Base-by-base conservation (phyloP, 139 green algal genomes). In the Chlamydomonas asymmetrica region DNA sequence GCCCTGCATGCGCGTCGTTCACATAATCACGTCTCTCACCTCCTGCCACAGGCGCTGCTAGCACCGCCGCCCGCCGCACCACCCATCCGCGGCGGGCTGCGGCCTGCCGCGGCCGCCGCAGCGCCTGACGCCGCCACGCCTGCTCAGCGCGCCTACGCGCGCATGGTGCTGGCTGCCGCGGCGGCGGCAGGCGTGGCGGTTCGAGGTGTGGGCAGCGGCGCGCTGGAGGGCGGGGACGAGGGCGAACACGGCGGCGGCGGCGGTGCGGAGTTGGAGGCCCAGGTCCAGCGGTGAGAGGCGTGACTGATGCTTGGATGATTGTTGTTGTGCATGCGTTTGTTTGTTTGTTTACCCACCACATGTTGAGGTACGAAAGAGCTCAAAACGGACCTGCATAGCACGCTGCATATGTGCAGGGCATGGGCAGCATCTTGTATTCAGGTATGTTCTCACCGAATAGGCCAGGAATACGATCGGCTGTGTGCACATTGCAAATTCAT, bases 91-190 rank as follows among this genome's bases (percentile, higher is more conserved):
- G 45, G 45, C 56, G 8, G 0, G 9, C 43, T 60, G 41, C 0
- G 43, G 16, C 35, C 65, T 45, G 43, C 27, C 23, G 66, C 29
- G 27, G 23, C 63, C 10, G 43, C 20, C 35, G 37, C 4, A 22
- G 49, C 45, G 40, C 41, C 71, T 45, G 37, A 38, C 29, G 29
- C 20, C 35, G 27, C 62, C 31, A 38, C 43, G 20, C 39, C 56
- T 1, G 48, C 72, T 27, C 54, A 82, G 39, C 66, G 50, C 3
- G 70, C 75, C 4, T 85, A 85, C 48, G 80, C 80, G 3, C 39
- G 40, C n/a, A 37, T 65, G 32, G 40, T 80, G 35, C 67, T 81
- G 23, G 60, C 37, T 16, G 39, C 27, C 45, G 32, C 34, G 66
- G 57, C 35, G 43, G 35, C 35, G 39, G 4, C 34, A 38, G 49